These are phyloP conservation scores for Magnaporthiopsis incrustans DNA, from an alignment of 2,329 filamentous ascomycete genomes.

Conservation along the genomic window DNA sequence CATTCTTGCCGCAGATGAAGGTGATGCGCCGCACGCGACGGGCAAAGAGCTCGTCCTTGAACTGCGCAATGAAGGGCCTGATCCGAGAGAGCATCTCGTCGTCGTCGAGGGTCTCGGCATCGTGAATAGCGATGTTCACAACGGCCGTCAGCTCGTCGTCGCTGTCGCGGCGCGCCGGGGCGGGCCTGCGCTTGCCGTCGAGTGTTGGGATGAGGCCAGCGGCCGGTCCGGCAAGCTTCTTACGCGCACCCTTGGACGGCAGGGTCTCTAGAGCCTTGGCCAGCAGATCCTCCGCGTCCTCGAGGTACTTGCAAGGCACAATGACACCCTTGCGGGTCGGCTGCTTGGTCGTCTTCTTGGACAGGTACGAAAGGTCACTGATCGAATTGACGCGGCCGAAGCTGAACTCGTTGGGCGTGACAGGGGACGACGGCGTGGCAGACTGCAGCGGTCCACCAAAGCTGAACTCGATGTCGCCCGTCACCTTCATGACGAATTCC, in stretches of 20 bases:
- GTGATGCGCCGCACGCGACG: conserved; percentile 83
- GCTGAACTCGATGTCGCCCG: conserved; percentile 76
- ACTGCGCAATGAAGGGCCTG: conserved; percentile 64
- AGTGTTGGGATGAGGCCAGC: conserved; percentile 63
- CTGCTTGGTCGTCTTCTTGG: conserved; percentile 64
- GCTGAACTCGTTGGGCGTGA: conserved; percentile 55
- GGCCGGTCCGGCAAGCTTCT: conserved; percentile 39
- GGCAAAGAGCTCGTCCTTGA: conserved; percentile 74
- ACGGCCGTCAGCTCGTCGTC: conserved; percentile 83
- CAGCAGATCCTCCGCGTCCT: conserved; percentile 85
- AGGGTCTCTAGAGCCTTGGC: conserved; percentile 78
- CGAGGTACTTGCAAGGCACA: conserved; percentile 84
- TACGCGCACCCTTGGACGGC: conserved; percentile 42
- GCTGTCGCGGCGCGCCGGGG: conserved; percentile 43
- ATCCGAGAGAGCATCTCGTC: conserved; percentile 72
- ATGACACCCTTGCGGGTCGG: conserved; percentile 88
- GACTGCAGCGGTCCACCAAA: conserved; percentile 67
- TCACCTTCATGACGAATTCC: conserved; percentile 93
- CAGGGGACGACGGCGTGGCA: conserved; percentile 75
- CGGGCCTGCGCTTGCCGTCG: conserved; percentile 61
- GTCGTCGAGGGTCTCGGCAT: conserved; percentile 78
- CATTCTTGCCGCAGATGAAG: conserved; percentile 91
- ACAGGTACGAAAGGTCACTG: conserved; percentile 89
- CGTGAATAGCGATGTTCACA: conserved; percentile 83
- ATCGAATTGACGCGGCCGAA: conserved; percentile 89